Conservation (phyloP, 2,329 filamentous ascomycete species). For the Aspergillus udagawae region DNA sequence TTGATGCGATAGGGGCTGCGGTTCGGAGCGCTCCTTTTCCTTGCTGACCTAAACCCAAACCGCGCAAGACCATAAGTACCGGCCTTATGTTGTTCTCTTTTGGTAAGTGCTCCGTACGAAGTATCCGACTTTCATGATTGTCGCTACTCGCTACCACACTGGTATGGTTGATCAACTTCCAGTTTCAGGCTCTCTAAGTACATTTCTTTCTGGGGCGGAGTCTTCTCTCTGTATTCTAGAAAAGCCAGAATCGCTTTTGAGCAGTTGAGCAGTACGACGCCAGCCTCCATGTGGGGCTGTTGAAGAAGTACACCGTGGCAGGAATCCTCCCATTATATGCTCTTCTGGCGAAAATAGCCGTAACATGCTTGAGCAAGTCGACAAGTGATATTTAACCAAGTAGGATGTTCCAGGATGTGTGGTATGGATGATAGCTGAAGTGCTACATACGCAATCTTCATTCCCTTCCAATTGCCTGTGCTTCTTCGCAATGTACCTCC, state of each 20-base stretch:
- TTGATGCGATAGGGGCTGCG: conserved; percentile 14
- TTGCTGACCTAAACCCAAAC: conserved; percentile 13
- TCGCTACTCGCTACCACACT: no score
- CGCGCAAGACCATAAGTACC: background rate
- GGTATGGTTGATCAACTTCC: background rate
- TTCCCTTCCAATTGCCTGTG: background rate
- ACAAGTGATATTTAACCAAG: background rate
- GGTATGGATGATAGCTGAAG: background rate
- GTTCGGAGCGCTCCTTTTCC: conserved; percentile 29
- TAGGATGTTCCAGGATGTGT: background rate
- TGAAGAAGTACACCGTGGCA: background rate
- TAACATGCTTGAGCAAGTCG: no score
- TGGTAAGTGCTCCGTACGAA: background rate
- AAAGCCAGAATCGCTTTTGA: background rate
- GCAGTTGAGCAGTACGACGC: background rate
- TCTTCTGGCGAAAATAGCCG: no score
- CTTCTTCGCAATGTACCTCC: background rate
- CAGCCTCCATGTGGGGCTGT: background rate
- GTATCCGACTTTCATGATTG: no score
- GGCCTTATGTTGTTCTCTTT: background rate
- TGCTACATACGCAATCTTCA: background rate
- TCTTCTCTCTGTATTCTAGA: background rate
- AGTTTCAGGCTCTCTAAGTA: background rate
- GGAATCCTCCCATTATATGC: background rate
- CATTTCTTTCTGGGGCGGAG: background rate